Evolutionary conservation across 2,329 filamentous ascomycete species (phyloP).

Genomic region (Didymella exigua): DNA sequence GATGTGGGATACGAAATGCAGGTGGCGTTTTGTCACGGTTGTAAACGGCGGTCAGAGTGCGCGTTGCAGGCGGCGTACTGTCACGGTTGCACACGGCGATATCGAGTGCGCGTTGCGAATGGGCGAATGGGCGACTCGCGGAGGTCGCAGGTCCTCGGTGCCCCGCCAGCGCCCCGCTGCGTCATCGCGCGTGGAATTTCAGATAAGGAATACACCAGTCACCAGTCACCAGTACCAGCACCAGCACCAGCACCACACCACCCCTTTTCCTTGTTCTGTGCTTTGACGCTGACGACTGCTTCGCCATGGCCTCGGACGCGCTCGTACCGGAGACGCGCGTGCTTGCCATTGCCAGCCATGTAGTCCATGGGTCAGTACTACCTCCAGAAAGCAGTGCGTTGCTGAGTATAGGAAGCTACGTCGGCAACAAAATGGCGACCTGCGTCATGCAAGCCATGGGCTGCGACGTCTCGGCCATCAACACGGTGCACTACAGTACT

Average conservation of each 20-base stretch:
- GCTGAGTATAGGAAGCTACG: slow-evolving; percentile 63
- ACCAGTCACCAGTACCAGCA: slow-evolving; percentile 18
- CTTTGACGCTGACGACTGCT: not conserved
- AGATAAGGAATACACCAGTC: slow-evolving; percentile 42
- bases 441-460: slow-evolving; percentile 93
- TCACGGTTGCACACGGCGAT: slow-evolving; percentile 32
- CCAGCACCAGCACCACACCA: too few species aligned
- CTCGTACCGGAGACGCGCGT: slow-evolving; percentile 69
- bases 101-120: slow-evolving; percentile 1
- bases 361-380: slow-evolving; percentile 72
- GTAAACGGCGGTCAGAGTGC: slow-evolving; percentile 5
- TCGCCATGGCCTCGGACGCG: slow-evolving; percentile 43
- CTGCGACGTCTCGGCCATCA: slow-evolving; percentile 90
- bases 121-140: slow-evolving; percentile 26
- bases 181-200: slow-evolving; percentile 43
- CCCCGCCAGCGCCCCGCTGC: slow-evolving; percentile 42
- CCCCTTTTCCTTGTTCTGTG: not conserved
- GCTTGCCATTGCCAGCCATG: slow-evolving; percentile 92
- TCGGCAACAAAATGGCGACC: slow-evolving; percentile 96
- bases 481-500: slow-evolving; percentile 91
- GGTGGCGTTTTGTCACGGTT: too few species aligned
- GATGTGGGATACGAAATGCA: slow-evolving; percentile 19
- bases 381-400: slow-evolving; percentile 48
- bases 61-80: slow-evolving; percentile 28
- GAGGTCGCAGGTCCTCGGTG: slow-evolving; percentile 7